Percentiles rank a stretch among this genome's conserved stretches.
phyloP scores from a whole-genome alignment of 2,329 filamentous ascomycete genomes.

The Apiospora hydei region DNA sequence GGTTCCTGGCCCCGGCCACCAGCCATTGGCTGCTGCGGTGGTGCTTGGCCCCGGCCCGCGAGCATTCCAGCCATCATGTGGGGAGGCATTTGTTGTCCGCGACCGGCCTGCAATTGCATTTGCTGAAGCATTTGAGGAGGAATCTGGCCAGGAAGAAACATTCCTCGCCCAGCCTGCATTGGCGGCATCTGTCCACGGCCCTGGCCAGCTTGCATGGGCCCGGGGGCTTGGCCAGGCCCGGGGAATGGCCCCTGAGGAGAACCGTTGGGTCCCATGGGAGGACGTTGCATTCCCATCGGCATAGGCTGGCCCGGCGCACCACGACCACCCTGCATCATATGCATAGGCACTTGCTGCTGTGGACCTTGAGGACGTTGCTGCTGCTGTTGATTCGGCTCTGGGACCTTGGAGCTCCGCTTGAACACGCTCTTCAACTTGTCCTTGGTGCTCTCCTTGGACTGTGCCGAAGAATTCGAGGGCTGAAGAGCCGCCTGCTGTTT shows the following conservation, averaged over 20 bases:
- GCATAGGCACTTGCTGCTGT: neutral
- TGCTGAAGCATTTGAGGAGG: slow-evolving; percentile 31
- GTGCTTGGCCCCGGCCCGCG: neutral
- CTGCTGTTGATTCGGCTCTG: slow-evolving; percentile 15
- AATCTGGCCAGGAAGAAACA: slow-evolving; percentile 18
- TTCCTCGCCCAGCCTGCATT: slow-evolving; percentile 31
- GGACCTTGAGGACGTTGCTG: slow-evolving; percentile 26
- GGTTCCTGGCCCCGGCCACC: slow-evolving; percentile 24
- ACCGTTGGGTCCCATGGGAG: slow-evolving; percentile 27
- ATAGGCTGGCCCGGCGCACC: slow-evolving; percentile 28
- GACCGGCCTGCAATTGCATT: slow-evolving; percentile 31
- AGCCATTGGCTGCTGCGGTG: neutral
- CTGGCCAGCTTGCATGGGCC: slow-evolving; percentile 22
- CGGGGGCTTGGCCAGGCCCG: slow-evolving; percentile 22
- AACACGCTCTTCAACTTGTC: slow-evolving; percentile 41
- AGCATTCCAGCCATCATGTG: slow-evolving; percentile 24
- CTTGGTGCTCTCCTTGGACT: slow-evolving; percentile 37
- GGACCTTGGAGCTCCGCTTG: slow-evolving; percentile 38
- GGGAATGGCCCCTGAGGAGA: slow-evolving; percentile 27
- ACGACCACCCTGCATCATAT: slow-evolving; percentile 8
- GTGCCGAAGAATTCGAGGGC: slow-evolving; percentile 28
- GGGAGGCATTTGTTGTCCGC: slow-evolving; percentile 30
- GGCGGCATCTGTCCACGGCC: slow-evolving; percentile 32
- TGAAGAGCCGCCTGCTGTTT: slow-evolving; percentile 3
- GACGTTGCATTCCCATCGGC: slow-evolving; percentile 6